A percentile compares a stretch with the other conserved stretches of the same genome.
phyloP scores from a whole-genome alignment of 1,284 basidiomycete species.

The Wolfiporia cocos region DNA sequence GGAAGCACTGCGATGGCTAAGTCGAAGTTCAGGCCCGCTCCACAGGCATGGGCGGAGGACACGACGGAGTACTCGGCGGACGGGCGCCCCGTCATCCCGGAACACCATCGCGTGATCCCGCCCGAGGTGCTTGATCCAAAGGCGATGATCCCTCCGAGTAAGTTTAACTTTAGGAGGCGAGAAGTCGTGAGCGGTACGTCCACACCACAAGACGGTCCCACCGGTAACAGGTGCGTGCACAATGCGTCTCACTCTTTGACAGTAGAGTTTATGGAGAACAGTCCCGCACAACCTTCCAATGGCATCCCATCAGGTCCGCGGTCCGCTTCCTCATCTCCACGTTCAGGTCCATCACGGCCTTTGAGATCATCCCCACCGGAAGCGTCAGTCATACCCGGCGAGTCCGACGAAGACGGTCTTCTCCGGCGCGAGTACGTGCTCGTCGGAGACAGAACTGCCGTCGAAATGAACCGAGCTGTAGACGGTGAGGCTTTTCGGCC shows the following conservation, averaged over 20 bases:
- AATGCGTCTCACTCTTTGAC: too few species aligned
- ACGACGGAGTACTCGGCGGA: constrained; percentile 21
- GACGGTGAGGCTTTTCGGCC: constrained; percentile 47
- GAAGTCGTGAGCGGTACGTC: constrained; percentile 12
- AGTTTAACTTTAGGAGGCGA: constrained; percentile 59
- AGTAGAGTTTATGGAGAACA: too few species aligned
- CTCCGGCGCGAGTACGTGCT: constrained; percentile 74
- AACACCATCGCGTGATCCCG: constrained; percentile 62
- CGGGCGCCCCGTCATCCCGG: constrained; percentile 37
- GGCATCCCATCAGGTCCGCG: constrained; percentile 6
- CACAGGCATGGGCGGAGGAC: constrained; percentile 22
- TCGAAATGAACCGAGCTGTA: constrained; percentile 73
- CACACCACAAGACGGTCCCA: constrained; percentile 4
- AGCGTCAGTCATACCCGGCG: constrained; percentile 69
- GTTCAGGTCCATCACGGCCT: constrained; percentile 8
- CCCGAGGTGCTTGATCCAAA: constrained; percentile 73
- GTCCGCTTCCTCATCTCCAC: constrained; percentile 9
- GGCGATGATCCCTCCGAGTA: constrained; percentile 73
- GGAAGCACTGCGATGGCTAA: constrained; percentile 75
- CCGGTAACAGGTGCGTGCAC: constrained; percentile 8
- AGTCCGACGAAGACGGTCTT: constrained; percentile 74
- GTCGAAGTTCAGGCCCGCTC: constrained; percentile 53
- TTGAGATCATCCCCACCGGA: constrained; percentile 46
- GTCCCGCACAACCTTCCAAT: too few species aligned
- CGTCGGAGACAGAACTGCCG: constrained; percentile 66